Base-by-base conservation (phyloP, 768 basidiomycete genomes). In the Dictyophora rubrovolvata region DNA sequence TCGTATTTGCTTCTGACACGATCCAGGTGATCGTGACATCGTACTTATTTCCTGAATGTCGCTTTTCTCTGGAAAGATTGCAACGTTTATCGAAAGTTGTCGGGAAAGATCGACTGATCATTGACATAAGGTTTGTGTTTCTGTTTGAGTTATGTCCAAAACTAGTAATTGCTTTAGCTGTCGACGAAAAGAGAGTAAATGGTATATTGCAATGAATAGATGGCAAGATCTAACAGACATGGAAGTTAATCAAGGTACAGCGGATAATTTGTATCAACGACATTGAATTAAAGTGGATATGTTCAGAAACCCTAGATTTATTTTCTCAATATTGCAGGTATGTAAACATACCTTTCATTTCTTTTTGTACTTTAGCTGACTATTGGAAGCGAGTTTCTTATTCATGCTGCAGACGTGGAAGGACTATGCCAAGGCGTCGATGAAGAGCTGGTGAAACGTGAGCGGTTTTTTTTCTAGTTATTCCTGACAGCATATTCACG, bases 391-490 rank as follows among this genome's bases (percentile, higher is more conserved):
- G 96, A 98, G 69, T 90, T 99, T 63, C 73, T 99, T 48, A 78
- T 99, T 23, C 96, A 99, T 70, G 95, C 96, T 0, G 96, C 96
- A n/a, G 96, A 98, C 64, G 94, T 99, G 9, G 96, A 99, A 70
- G 96, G 96, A 0, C 73, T 98, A 21, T 98, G 96, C 69, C 84
- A 93, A 73, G 96, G 96, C 1, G 93, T 98, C 60, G 96, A 99
- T 69, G 82, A 91, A 67, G 83, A 85, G 17, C 79, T 99, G 3
- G 95, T 98, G 2, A 63, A 71, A 61, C 84, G 94, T 89, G 60
- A 60, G 86, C 28, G 28, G 74, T 2, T 1, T 2, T 18, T n/a
- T 7, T 18, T n/a, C n/a, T 12, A 10, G 60, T 22, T 22, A 52
- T 4, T 23, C n/a, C 42, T 22, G n/a, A 22, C 22, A 33, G 21